These are phyloP conservation scores for Dioscorea cayenensis DNA, from an alignment of 116 monocot genomes.

Conservation along the genomic window DNA sequence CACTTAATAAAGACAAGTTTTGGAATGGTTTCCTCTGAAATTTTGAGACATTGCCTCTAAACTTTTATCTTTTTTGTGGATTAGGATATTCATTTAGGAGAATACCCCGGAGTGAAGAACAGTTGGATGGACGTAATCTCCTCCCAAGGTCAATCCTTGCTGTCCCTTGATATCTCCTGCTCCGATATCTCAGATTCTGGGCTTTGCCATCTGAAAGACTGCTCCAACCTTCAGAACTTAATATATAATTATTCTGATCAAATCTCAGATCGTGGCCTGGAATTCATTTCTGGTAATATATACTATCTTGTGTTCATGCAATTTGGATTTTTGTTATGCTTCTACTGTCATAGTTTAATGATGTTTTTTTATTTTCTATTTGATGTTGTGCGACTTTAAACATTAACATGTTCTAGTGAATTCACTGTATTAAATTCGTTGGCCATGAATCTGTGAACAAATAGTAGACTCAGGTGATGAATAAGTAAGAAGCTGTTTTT, in stretches of 20 bases:
- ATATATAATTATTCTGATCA: constrained; percentile 77
- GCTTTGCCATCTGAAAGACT: constrained; percentile 49
- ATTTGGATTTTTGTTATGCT: neutral
- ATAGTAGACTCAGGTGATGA: neutral
- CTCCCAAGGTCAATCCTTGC: constrained; percentile 81
- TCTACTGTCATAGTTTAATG: neutral
- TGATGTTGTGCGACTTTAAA: too few species aligned
- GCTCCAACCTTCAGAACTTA: constrained; percentile 58
- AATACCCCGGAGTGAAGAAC: constrained; percentile 92
- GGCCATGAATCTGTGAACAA: neutral
- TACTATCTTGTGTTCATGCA: neutral
- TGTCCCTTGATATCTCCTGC: constrained; percentile 87
- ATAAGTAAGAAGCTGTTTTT: neutral
- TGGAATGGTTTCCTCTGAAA: neutral
- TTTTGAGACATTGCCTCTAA: neutral
- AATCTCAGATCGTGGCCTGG: constrained; percentile 64
- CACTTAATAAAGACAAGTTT: too few species aligned
- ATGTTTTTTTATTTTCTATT: neutral
- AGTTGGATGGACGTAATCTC: constrained; percentile 80
- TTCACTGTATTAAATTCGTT: neutral
- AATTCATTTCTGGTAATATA: constrained; percentile 55
- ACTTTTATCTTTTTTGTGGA: neutral
- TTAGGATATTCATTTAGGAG: constrained; percentile 86
- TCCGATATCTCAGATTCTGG: constrained; percentile 90
- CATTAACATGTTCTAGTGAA: neutral